Evolutionary conservation across 768 basidiomycete species (phyloP), one percentile per base, ranked within the genome.

Genomic region (Podaxis carcinomalis): DNA sequence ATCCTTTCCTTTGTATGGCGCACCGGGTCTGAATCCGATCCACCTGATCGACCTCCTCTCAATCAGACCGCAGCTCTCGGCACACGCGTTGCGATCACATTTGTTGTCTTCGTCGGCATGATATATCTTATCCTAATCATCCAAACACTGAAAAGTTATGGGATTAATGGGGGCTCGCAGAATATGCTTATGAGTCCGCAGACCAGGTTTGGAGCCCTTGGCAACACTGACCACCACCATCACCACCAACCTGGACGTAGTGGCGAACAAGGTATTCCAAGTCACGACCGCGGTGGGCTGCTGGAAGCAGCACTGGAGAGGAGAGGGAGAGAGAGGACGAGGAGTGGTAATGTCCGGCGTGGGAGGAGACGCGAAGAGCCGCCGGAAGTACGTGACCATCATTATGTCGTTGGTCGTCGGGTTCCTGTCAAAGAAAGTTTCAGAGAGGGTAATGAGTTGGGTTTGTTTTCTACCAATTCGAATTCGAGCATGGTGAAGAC

Each of bases 1-100:
- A 87, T 91, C 65, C 75, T 89, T 35, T 79, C 84, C 5, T 91
- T 82, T 62, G 83, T 90, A 54, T 91, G 89, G 89, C 82, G 86
- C 49, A 83, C 83, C 0, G 88, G 86, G 14, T 79, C 83, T 0
- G 73, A 73, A 1, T 40, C 69, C 11, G 82, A 88, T 57, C 67
- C 71, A 64, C 49, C 68, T 2, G 63, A 69, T 44, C 75, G 76
- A 1, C 63, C 67, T 11, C 74, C 74, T 5, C 75, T 86, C 0
- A 70, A 74, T 3, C 65, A 74, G 0, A 60, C 59, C 0, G 77
- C 74, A 3, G 80, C 77, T 0, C 70, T 88, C 3, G 83, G 75
- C 2, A 78, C 84, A 2, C 81, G 89, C 19, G 74, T 88, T 23
- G 77, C 73, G 0, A 74, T 91, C 51, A 84, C 89, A 0, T 67